phyloP scores from a whole-genome alignment of 2,329 filamentous ascomycete species.

The Endothia cerciana region DNA sequence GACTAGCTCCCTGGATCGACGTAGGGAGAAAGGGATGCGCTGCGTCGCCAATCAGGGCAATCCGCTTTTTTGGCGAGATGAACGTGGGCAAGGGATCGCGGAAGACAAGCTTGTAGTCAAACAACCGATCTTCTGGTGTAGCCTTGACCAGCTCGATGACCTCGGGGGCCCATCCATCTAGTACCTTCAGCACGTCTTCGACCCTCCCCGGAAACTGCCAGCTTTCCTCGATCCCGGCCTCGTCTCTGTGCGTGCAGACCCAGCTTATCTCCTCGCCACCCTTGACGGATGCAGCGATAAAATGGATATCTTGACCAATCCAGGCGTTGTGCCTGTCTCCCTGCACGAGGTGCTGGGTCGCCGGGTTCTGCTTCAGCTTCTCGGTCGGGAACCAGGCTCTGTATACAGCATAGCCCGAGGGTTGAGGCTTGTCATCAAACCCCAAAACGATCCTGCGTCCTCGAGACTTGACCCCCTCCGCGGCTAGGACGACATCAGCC shows the following conservation, averaged over 20 bases:
- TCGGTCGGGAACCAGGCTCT: slow-evolving; percentile 47
- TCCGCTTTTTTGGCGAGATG: slow-evolving; percentile 44
- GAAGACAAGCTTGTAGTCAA: slow-evolving; percentile 46
- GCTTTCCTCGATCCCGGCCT: slow-evolving; percentile 50
- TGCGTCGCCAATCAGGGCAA: slow-evolving; percentile 52
- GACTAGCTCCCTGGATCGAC: slow-evolving; percentile 51
- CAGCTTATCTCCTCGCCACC: slow-evolving; percentile 56
- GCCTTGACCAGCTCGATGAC: slow-evolving; percentile 48
- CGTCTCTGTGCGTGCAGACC: slow-evolving; percentile 53
- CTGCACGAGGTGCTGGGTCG: slow-evolving; percentile 49
- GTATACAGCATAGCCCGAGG: slow-evolving; percentile 46
- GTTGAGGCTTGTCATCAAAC: slow-evolving; percentile 43
- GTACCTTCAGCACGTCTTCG: slow-evolving; percentile 44
- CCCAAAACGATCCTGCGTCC: slow-evolving; percentile 48
- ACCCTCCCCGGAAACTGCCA: slow-evolving; percentile 48
- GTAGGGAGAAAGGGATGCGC: slow-evolving; percentile 56
- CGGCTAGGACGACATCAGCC: slow-evolving; percentile 48
- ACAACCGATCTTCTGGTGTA: slow-evolving; percentile 43
- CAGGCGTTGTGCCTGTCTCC: slow-evolving; percentile 57
- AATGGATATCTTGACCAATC: slow-evolving; percentile 57
- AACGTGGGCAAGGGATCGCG: slow-evolving; percentile 49
- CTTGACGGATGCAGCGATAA: slow-evolving; percentile 57
- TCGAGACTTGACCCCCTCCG: slow-evolving; percentile 49
- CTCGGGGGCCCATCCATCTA: slow-evolving; percentile 53
- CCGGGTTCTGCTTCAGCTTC: slow-evolving; percentile 46